A percentile compares a stretch with the other conserved stretches of the same genome.
Evolutionary conservation across 805 yeast genomes (phyloP).

Genomic region (Sugiyamaella chiloensis): DNA sequence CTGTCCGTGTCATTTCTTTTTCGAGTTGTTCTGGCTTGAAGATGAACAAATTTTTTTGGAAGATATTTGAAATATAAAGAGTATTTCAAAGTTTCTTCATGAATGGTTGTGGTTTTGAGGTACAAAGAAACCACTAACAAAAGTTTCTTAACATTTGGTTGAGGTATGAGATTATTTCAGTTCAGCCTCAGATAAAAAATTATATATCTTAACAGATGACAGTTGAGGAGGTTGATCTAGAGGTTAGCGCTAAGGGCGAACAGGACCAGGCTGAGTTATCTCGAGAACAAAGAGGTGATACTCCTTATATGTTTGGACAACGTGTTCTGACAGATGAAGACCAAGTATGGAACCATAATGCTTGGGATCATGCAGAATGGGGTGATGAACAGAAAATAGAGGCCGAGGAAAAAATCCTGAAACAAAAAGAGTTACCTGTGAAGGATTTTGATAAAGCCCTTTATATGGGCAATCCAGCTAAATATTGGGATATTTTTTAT

Average conservation of each 20-base stretch:
- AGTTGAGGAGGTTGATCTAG: neutral
- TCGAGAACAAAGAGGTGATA: slow-evolving; percentile 60
- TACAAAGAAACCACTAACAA: too few relatives aligned
- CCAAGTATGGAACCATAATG: slow-evolving; percentile 83
- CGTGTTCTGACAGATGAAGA: slow-evolving; percentile 68
- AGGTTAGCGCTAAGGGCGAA: neutral
- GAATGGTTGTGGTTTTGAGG: neutral
- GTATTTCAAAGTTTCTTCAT: neutral
- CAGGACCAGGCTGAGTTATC: slow-evolving; percentile 14
- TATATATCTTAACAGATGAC: neutral
- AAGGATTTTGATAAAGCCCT: slow-evolving; percentile 73
- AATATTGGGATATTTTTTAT: slow-evolving; percentile 93
- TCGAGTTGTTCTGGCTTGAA: slow-evolving; percentile 13
- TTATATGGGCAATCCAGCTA: slow-evolving; percentile 82
- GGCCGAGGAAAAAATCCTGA: slow-evolving; percentile 69
- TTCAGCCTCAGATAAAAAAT: neutral
- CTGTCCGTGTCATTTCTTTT: slow-evolving; percentile 67
- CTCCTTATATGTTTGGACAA: slow-evolving; percentile 91
- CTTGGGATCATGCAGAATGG: slow-evolving; percentile 98
- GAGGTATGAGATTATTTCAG: neutral
- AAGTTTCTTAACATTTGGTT: too few relatives aligned
- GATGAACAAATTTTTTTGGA: neutral
- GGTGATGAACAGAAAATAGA: slow-evolving; percentile 80
- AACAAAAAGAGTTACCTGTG: slow-evolving; percentile 83
- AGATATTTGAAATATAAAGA: neutral